These are phyloP conservation scores for Tothia fuscella DNA, from an alignment of 2,329 filamentous ascomycete genomes.

Conservation along the genomic window DNA sequence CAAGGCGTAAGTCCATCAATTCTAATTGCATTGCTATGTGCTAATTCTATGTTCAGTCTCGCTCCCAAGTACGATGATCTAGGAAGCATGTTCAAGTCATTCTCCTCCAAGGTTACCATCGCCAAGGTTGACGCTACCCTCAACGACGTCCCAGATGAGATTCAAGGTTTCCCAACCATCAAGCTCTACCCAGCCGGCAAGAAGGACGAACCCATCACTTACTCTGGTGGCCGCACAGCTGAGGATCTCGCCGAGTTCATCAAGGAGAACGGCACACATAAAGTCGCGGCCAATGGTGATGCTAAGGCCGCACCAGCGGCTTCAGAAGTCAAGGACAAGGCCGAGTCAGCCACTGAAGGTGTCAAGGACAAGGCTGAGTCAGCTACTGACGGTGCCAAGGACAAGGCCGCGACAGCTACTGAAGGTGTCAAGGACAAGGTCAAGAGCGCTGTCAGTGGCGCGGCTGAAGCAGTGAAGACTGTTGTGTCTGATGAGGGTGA, in stretches of 20 bases:
- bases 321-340: conserved; percentile 15
- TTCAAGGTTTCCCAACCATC: conserved; percentile 97
- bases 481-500: conserved; percentile 21
- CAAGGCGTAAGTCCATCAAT: conserved; percentile 41
- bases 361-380: conserved; percentile 15
- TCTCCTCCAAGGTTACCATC: conserved; percentile 39
- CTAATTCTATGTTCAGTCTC: conserved; percentile 23
- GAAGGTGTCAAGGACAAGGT: conserved; percentile 18
- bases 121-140: conserved; percentile 90
- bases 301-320: background rate
- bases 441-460: conserved; percentile 15
- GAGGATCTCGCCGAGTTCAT: conserved; percentile 90
- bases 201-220: conserved; percentile 77
- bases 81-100: conserved; percentile 35
- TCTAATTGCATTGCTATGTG: conserved; percentile 4
- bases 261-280: conserved; percentile 85
- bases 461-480: conserved; percentile 16
- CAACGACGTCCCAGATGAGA: conserved; percentile 96
- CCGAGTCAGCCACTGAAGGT: conserved; percentile 16
- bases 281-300: conserved; percentile 12
- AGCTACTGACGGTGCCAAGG: conserved; percentile 24
- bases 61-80: conserved; percentile 58
- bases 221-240: conserved; percentile 75
- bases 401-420: conserved; percentile 22
- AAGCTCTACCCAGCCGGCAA: conserved; percentile 88